These are phyloP conservation scores for Phoma sp. DNA, from an alignment of 2,329 filamentous ascomycete species.

Conservation along the genomic window DNA sequence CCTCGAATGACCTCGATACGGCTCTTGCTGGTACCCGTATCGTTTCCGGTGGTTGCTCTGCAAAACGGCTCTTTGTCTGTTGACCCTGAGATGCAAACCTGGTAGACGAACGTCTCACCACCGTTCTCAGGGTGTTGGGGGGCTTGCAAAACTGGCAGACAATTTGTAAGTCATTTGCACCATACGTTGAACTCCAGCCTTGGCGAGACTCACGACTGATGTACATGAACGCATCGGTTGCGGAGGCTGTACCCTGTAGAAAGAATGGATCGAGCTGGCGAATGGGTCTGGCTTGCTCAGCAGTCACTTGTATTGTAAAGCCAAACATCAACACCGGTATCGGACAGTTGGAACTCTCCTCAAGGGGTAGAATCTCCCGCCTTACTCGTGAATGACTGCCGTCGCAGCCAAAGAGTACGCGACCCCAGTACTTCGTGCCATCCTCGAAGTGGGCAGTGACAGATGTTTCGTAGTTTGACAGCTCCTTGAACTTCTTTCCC, in stretches of 20 bases:
- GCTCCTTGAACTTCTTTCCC: constrained; percentile 11
- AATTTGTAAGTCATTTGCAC: background rate
- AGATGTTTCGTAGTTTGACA: background rate
- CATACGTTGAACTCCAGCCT: too few relatives aligned
- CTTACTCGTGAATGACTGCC: constrained; percentile 16
- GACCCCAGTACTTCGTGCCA: constrained; percentile 11
- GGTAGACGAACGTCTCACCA: constrained; percentile 6
- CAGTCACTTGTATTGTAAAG: constrained; percentile 13
- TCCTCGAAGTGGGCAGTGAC: constrained; percentile 18
- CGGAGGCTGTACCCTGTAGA: constrained; percentile 18
- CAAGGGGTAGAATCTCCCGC: background rate
- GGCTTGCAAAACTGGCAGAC: constrained; percentile 13
- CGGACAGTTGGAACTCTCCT: background rate
- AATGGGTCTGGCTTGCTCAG: constrained; percentile 14
- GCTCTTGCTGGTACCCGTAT: background rate
- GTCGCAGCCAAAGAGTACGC: constrained; percentile 20
- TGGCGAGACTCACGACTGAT: constrained; percentile 1
- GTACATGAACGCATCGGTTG: constrained; percentile 13
- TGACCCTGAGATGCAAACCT: constrained; percentile 16
- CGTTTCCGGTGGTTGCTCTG: background rate
- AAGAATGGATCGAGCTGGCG: constrained; percentile 22
- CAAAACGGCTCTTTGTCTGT: background rate
- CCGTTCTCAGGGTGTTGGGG: background rate
- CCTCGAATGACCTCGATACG: constrained; percentile 3
- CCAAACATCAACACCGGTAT: constrained; percentile 19